phyloP scores from a whole-genome alignment of 2,329 filamentous ascomycete species.

The Elsinoe batatas region DNA sequence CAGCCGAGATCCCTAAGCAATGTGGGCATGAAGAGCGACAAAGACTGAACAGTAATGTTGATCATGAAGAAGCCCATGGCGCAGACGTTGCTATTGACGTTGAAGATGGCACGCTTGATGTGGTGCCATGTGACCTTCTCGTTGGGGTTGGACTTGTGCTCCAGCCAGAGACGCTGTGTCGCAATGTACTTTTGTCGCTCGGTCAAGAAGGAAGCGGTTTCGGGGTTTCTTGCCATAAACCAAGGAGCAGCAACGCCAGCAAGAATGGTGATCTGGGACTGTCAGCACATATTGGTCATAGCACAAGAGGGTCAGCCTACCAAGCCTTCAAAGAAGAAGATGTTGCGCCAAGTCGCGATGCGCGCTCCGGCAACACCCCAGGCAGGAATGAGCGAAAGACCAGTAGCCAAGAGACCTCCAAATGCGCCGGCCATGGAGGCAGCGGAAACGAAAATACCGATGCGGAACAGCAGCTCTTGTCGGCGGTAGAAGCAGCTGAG shows the following conservation, averaged over 20 bases:
- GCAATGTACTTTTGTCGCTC: conserved; percentile 22
- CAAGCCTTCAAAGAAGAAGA: conserved; percentile 26
- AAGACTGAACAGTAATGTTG: conserved; percentile 22
- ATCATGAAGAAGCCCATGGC: conserved; percentile 21
- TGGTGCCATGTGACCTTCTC: conserved; percentile 24
- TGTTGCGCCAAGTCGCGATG: conserved; percentile 20
- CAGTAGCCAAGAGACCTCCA: conserved; percentile 22
- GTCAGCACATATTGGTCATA: too few species aligned
- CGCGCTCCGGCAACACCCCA: conserved; percentile 19
- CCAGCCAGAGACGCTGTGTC: not conserved
- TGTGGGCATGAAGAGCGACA: conserved; percentile 36
- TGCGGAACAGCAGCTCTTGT: conserved; percentile 14
- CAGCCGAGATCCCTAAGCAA: conserved; percentile 34
- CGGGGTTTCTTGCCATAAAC: conserved; percentile 19
- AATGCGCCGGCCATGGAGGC: conserved; percentile 20
- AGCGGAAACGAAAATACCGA: conserved; percentile 14
- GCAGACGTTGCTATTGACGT: conserved; percentile 27
- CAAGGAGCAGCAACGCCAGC: conserved; percentile 25
- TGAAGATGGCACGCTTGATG: conserved; percentile 20
- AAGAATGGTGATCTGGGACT: conserved; percentile 21
- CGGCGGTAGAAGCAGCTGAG: conserved; percentile 13
- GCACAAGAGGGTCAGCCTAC: too few species aligned
- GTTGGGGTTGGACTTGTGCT: conserved; percentile 23
- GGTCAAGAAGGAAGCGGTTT: conserved; percentile 27
- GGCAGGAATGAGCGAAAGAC: conserved; percentile 23